Evolutionary conservation across 345 rosid genomes (phyloP).

Genomic region (Brassica carinata): DNA sequence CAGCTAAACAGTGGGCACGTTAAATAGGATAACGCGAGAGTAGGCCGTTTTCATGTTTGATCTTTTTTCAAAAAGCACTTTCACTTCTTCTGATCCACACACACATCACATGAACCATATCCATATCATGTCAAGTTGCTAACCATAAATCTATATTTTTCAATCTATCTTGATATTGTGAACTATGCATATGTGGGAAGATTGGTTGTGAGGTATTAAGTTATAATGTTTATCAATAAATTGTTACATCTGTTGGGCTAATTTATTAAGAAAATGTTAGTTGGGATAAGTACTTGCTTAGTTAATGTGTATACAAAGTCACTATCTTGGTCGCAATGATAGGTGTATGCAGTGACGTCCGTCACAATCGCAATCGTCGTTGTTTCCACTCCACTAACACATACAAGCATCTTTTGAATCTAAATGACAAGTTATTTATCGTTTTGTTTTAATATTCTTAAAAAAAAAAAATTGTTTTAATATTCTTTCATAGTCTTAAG

Average conservation of each 20-base stretch:
- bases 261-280: neutral
- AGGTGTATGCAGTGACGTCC: too few relatives aligned
- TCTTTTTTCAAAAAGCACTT: neutral
- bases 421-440: too few relatives aligned
- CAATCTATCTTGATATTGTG: neutral
- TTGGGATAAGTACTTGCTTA: too few relatives aligned
- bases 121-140: neutral
- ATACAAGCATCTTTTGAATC: too few relatives aligned
- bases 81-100: slow-evolving; percentile 30
- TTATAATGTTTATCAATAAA: neutral
- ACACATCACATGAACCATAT: slow-evolving; percentile 10
- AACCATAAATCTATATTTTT: neutral
- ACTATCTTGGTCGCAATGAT: too few relatives aligned
- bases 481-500: too few relatives aligned
- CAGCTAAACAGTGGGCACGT: slow-evolving; percentile 37
- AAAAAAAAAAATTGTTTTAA: too few relatives aligned
- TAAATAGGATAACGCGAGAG: slow-evolving; percentile 13
- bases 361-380: too few relatives aligned
- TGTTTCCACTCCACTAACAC: too few relatives aligned
- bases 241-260: neutral
- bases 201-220: neutral
- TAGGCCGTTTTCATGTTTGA: slow-evolving; percentile 7
- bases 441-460: too few relatives aligned
- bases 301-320: too few relatives aligned
- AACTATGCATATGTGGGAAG: neutral